Percentiles rank a stretch among this genome's conserved stretches.
phyloP scores from a whole-genome alignment of 371 early-diverging fungal species.

The Edhazardia aedis region DNA sequence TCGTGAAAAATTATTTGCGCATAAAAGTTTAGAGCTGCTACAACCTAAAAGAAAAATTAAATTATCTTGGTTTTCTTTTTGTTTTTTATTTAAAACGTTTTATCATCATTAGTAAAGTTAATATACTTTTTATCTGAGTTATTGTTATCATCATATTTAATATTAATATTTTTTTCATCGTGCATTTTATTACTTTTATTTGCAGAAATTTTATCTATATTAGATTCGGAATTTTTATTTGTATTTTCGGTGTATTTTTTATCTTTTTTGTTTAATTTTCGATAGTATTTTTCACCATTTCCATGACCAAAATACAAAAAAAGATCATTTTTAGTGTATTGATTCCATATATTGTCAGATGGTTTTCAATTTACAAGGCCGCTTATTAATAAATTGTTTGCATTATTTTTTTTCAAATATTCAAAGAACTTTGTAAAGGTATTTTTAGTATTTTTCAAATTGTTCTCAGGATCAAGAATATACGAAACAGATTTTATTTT shows the following conservation, averaged over 20 bases:
- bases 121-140: too few relatives aligned
- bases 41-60: conserved; percentile 43
- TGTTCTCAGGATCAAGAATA: conserved; percentile 35
- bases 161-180: background rate
- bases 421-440: conserved; percentile 9
- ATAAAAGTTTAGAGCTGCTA: conserved; percentile 25
- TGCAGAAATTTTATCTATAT: background rate
- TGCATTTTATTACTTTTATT: background rate
- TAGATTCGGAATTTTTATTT: background rate
- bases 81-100: background rate
- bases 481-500: conserved; percentile 9
- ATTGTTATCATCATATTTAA: background rate
- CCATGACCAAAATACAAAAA: conserved; percentile 78
- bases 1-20: conserved; percentile 19
- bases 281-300: conserved; percentile 67
- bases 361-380: background rate
- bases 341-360: too few relatives aligned
- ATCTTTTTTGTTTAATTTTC: too few relatives aligned
- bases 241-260: background rate
- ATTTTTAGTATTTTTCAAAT: conserved; percentile 21
- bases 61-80: conserved; percentile 3
- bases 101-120: background rate
- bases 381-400: conserved; percentile 3
- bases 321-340: background rate
- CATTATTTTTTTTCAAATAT: background rate